phyloP scores from a whole-genome alignment of 2,329 filamentous ascomycete species.

The Colletotrichum chlorophyti region DNA sequence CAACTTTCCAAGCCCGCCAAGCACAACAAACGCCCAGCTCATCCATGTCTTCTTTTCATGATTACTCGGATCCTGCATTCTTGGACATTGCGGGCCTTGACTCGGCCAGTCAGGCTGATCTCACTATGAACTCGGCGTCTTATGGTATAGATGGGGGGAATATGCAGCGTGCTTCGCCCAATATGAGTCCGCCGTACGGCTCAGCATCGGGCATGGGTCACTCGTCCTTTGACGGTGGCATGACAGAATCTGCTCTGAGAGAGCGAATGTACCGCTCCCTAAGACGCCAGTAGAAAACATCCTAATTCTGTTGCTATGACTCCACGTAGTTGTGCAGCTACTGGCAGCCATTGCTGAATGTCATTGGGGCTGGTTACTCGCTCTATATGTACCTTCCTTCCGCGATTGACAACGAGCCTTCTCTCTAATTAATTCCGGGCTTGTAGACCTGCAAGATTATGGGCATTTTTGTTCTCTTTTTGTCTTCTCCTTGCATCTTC shows the following conservation, averaged over 20 bases:
- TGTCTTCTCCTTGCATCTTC: too few species aligned
- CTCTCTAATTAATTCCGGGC: too few species aligned
- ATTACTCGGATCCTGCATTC: conserved; percentile 19
- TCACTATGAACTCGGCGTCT: conserved; percentile 1
- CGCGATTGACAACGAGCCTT: too few species aligned
- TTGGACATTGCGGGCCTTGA: conserved; percentile 14
- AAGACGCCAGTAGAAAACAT: conserved; percentile 11
- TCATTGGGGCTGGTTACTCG: too few species aligned
- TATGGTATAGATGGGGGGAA: background rate
- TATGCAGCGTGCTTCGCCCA: conserved; percentile 13
- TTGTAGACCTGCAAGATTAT: too few species aligned
- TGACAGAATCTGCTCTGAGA: conserved; percentile 3
- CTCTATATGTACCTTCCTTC: too few species aligned
- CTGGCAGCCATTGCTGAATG: too few species aligned
- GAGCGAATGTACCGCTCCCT: conserved; percentile 18
- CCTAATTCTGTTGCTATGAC: too few species aligned
- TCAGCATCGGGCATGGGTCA: background rate
- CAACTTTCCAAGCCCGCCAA: conserved; percentile 9
- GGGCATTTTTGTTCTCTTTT: too few species aligned
- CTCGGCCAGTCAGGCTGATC: conserved; percentile 6
- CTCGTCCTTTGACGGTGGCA: background rate
- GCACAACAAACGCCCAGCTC: background rate
- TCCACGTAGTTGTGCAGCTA: too few species aligned
- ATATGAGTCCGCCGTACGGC: conserved; percentile 1
- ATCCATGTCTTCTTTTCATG: conserved; percentile 8